A percentile compares a stretch with the other conserved stretches of the same genome.
Conservation (phyloP, 2,329 filamentous ascomycete genomes). For the Xylaria multiplex region DNA sequence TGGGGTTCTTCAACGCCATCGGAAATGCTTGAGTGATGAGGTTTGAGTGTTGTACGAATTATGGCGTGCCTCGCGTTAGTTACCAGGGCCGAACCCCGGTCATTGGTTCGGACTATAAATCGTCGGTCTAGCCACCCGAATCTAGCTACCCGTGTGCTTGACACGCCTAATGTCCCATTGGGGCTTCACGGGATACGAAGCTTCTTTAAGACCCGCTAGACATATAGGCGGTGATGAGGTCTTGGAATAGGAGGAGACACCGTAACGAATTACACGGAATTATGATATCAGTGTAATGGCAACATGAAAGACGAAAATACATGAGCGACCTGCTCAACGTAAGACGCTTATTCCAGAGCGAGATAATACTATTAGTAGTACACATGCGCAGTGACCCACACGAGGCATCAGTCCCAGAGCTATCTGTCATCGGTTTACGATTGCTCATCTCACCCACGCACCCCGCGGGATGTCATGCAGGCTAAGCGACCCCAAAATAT, state of each 20-base stretch:
- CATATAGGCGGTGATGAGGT: background rate
- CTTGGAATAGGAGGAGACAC: background rate
- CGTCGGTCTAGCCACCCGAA: conserved; percentile 6
- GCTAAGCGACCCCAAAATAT: conserved; percentile 32
- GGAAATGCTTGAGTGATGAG: conserved; percentile 16
- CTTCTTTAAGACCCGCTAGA: background rate
- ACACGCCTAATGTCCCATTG: background rate
- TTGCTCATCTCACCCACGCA: conserved; percentile 19
- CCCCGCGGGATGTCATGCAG: conserved; percentile 36
- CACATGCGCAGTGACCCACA: conserved; percentile 24
- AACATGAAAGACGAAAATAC: background rate
- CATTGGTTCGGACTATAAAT: conserved; percentile 21
- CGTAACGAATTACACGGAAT: background rate
- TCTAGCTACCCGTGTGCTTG: background rate
- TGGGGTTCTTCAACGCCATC: conserved; percentile 23
- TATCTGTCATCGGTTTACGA: conserved; percentile 19
- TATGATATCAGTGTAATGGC: conserved; percentile 3
- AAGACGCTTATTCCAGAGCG: conserved; percentile 5
- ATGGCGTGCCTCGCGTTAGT: conserved; percentile 10
- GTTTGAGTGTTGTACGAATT: conserved; percentile 16
- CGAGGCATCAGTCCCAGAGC: conserved; percentile 12
- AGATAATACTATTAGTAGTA: background rate
- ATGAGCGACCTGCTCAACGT: background rate
- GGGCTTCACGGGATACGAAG: background rate
- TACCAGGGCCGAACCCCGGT: background rate